Evolutionary conservation across 345 rosid genomes (phyloP).

Genomic region (Adansonia digitata): DNA sequence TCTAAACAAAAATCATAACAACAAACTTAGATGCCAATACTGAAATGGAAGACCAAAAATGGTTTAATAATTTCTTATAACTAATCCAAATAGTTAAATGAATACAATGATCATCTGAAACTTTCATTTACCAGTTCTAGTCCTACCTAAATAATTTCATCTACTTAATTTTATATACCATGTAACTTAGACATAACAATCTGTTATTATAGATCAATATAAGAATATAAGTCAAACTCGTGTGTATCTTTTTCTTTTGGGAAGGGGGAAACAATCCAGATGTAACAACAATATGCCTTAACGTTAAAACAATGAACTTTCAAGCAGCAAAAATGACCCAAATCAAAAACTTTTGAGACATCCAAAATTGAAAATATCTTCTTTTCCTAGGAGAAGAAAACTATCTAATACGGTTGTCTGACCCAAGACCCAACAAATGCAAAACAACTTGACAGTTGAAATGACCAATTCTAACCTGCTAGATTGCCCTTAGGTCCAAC

Average conservation of each 20-base stretch:
- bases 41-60: not conserved
- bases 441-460: not conserved
- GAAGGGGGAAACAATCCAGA: not conserved
- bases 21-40: not conserved
- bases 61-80: not conserved
- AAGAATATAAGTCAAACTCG: not conserved
- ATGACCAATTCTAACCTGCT: not conserved
- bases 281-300: not conserved
- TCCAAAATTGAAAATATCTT: not conserved
- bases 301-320: not conserved
- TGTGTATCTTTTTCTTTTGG: not conserved
- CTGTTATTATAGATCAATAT: not conserved
- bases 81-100: not conserved
- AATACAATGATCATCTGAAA: slow-evolving; percentile 1
- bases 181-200: not conserved
- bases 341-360: not conserved
- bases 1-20: not conserved
- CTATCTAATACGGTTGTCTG: not conserved
- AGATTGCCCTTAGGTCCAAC: not conserved
- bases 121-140: not conserved
- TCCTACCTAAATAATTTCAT: not conserved
- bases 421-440: not conserved
- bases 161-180: not conserved
- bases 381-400: not conserved
- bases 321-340: not conserved